Base-by-base conservation (phyloP, 345 rosid genomes). In the Carallia pectinifolia region DNA sequence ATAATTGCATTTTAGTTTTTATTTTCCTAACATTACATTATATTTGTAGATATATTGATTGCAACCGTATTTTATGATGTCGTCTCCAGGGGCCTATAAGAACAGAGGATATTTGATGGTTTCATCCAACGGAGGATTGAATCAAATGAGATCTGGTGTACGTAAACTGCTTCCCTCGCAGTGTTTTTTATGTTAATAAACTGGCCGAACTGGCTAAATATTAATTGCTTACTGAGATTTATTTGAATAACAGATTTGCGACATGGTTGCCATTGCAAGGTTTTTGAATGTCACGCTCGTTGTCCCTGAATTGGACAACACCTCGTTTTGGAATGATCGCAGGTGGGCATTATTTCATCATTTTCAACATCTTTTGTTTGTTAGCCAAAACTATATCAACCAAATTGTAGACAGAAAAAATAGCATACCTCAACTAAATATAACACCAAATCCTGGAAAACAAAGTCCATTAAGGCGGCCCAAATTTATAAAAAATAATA, bases 71-170 rank as follows among this genome's bases (percentile, higher is more conserved):
- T 40, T 40, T 40, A 10, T 40, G 2, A 1, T 12, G 48, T 40
- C 7, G 38, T 44, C n/a, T 23, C 30, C 71, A 70, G 84, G 81
- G 69, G 37, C 53, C 3, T 81, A 81, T 29, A 37, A 68, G 38
- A 77, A 75, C 74, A 70, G 68, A 19, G 84, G 84, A 6, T 81
- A 74, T 40, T 31, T 81, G 50, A 66, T 74, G 59, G 63, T 81
- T 44, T 81, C 84, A 13, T 60, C 81, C 33, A 81, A 81, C 38
- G 84, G 84, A 68, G 77, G 84, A 71, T 58, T 77, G 60, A 81
- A 81, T 36, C 84, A 81, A 62, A 81, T 77, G 79, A 64, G 79
- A 60, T 67, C 84, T 0, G 81, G 81, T n/a, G 84, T 77, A 71
- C 67, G 79, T 34, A 66, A 5, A 48, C 17, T 37, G 5, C 38